Conservation (phyloP, 495 filamentous ascomycete genomes). For the Xylaria grammica region DNA sequence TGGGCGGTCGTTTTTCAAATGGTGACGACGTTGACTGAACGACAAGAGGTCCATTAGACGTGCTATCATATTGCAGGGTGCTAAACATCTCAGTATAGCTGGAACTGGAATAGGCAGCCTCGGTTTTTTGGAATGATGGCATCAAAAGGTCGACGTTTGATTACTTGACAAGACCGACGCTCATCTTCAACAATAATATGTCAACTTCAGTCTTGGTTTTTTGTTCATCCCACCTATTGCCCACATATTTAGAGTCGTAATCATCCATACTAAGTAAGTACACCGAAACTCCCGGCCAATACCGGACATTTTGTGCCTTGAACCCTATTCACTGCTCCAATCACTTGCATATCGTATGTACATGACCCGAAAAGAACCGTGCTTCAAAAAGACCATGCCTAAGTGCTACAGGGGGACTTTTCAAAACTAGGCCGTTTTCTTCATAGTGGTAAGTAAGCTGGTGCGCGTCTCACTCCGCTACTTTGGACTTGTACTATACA, state of each 20-base stretch:
- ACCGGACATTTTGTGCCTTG: background rate
- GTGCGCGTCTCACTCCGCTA: too few relatives aligned
- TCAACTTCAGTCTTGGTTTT: background rate
- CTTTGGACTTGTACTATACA: too few relatives aligned
- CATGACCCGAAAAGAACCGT: background rate
- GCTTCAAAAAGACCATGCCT: background rate
- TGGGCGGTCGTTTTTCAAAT: background rate
- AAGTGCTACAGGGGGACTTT: background rate
- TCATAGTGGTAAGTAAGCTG: background rate
- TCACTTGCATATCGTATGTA: background rate
- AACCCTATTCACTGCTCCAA: background rate
- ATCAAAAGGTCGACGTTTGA: too few relatives aligned
- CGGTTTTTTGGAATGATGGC: too few relatives aligned
- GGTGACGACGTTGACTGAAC: background rate
- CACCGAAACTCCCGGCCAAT: too few relatives aligned
- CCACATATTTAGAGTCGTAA: background rate
- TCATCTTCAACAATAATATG: too few relatives aligned
- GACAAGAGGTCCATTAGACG: background rate
- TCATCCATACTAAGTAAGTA: too few relatives aligned
- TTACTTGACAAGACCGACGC: too few relatives aligned
- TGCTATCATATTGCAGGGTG: background rate
- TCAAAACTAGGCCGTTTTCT: background rate
- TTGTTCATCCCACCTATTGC: background rate
- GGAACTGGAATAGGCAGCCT: background rate
- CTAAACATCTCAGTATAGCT: background rate